Percentiles rank a stretch among this genome's conserved stretches.
phyloP scores from a whole-genome alignment of 257 asterid species.

The Linderniella brevidens region DNA sequence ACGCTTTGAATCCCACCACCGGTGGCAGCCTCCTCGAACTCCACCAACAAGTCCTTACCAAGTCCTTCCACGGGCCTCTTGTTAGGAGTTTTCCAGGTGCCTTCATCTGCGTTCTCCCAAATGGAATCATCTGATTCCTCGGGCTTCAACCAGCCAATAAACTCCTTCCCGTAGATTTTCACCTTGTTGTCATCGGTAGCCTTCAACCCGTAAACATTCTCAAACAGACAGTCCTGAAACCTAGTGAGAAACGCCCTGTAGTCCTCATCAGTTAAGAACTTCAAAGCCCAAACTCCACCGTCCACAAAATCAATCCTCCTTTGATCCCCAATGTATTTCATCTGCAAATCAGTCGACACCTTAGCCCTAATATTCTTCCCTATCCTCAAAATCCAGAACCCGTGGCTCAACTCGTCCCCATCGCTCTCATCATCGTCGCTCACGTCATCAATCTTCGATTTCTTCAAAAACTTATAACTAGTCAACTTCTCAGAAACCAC shows the following conservation, averaged over 20 bases:
- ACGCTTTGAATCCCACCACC: slow-evolving; percentile 92
- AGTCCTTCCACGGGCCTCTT: slow-evolving; percentile 24
- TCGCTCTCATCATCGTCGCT: slow-evolving; percentile 20
- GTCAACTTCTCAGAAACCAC: slow-evolving; percentile 47
- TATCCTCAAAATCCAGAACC: slow-evolving; percentile 71
- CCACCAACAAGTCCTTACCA: slow-evolving; percentile 56
- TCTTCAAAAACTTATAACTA: slow-evolving; percentile 40
- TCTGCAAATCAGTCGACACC: slow-evolving; percentile 76
- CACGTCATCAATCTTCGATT: slow-evolving; percentile 24
- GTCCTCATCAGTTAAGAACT: slow-evolving; percentile 51
- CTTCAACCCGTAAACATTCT: slow-evolving; percentile 69
- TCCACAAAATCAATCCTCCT: slow-evolving; percentile 93
- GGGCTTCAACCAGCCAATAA: slow-evolving; percentile 82
- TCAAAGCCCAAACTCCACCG: slow-evolving; percentile 87
- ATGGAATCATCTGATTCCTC: slow-evolving; percentile 78
- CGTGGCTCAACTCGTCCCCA: slow-evolving; percentile 28
- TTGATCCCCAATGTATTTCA: slow-evolving; percentile 86
- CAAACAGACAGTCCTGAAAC: slow-evolving; percentile 77
- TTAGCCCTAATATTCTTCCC: slow-evolving; percentile 47
- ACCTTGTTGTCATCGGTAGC: slow-evolving; percentile 67
- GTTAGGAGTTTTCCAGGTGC: slow-evolving; percentile 51
- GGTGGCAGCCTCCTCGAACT: slow-evolving; percentile 75
- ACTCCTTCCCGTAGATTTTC: slow-evolving; percentile 79
- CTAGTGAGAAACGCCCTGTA: slow-evolving; percentile 54
- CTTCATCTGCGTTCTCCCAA: slow-evolving; percentile 93